These are phyloP conservation scores for Saccharomycopsis fermentans DNA, from an alignment of 805 yeast species.

Conservation along the genomic window DNA sequence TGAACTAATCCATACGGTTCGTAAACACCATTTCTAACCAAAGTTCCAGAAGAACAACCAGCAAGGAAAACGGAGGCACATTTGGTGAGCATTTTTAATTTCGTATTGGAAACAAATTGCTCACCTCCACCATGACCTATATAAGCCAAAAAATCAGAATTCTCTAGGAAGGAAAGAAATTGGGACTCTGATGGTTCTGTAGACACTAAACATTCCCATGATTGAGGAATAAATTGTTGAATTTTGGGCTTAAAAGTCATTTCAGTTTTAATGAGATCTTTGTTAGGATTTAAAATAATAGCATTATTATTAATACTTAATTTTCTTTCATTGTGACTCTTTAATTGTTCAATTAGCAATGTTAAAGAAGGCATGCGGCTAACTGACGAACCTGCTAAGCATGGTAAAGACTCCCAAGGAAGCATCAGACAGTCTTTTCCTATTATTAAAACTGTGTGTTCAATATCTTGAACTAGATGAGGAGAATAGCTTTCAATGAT, in stretches of 20 bases:
- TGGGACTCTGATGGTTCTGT: conserved; percentile 46
- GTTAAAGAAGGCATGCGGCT: conserved; percentile 67
- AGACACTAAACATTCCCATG: conserved; percentile 48
- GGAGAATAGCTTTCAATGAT: not conserved
- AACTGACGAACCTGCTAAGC: conserved; percentile 43
- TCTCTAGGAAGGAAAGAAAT: conserved; percentile 33
- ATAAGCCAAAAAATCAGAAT: conserved; percentile 51
- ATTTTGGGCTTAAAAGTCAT: conserved; percentile 40
- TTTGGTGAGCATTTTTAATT: conserved; percentile 38
- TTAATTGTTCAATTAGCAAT: conserved; percentile 32
- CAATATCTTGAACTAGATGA: conserved; percentile 16
- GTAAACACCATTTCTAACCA: conserved; percentile 46
- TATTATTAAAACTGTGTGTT: conserved; percentile 62
- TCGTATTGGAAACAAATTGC: conserved; percentile 52
- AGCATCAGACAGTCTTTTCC: conserved; percentile 54
- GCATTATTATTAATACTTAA: conserved; percentile 28
- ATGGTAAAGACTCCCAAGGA: conserved; percentile 85
- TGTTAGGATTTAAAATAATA: conserved; percentile 73
- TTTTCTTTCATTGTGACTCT: conserved; percentile 4
- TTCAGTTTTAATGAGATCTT: conserved; percentile 66
- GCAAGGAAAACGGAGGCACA: conserved; percentile 42
- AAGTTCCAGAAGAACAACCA: conserved; percentile 85
- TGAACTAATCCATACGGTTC: conserved; percentile 71
- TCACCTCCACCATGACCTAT: conserved; percentile 98
- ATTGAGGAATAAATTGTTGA: conserved; percentile 20